Evolutionary conservation across 140 eudicot genomes (phyloP), one percentile per base, ranked within the genome.

Genomic region (Eryngium alpinum): DNA sequence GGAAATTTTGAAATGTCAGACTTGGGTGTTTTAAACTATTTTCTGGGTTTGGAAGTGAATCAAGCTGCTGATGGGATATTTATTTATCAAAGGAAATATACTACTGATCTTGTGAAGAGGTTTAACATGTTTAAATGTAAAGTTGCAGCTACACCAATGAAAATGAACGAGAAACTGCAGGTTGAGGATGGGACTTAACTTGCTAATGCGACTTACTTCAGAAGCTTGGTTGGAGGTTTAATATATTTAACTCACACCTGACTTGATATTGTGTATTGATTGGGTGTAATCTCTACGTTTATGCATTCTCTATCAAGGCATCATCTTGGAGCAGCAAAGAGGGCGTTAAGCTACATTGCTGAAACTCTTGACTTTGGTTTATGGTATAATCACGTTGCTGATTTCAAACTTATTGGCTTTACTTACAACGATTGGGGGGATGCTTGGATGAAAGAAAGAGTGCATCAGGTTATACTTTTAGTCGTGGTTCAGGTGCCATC

Each of bases 161-260:
- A 77, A 33, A n/a, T n/a, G 2, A 71, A 56, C 78, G 86, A 83
- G 21, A 83, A 83, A 17, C 33, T 83, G 14, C 19, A 72, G 10
- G 11, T 4, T 3, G 70, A 24, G 0, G 70, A 62, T 62, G 31
- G 31, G 5, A 62, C 29, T 3, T 12, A 62, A 13, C 21, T 3
- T 19, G 70, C 70, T 16, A 0, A 24, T 62, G 70, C 28, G 9
- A 62, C 28, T 0, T 5, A 17, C 13, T 62, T 62, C n/a, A 62
- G 31, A 24, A n/a, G 70, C 10, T 17, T 65, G 11, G 34, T 65
- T 11, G 34, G 34, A 5, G 71, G 27, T 59, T 27, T 21, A 11
- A 59, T 18, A 18, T 59, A 65, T 65, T 65, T 65, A 27, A 25
- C 71, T 5, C 33, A 65, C 71, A 65, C 71, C 1, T 16, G 71